These are phyloP conservation scores for Scedosporium minutisporum DNA, from an alignment of 2,329 filamentous ascomycete genomes.

Conservation along the genomic window DNA sequence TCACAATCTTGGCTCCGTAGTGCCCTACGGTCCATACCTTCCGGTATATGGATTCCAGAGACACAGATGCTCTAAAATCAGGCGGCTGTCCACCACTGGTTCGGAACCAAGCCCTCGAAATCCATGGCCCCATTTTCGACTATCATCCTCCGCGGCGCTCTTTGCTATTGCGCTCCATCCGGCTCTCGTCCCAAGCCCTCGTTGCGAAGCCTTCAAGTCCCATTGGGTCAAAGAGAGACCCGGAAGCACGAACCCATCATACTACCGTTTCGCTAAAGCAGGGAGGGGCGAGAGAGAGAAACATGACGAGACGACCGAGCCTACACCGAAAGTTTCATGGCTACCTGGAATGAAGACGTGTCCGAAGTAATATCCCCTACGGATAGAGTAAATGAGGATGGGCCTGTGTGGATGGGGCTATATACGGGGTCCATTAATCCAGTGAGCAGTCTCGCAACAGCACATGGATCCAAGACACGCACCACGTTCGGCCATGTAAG, in stretches of 20 bases:
- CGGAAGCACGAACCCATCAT: background rate
- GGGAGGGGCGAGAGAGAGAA: background rate
- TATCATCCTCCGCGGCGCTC: background rate
- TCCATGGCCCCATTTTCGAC: background rate
- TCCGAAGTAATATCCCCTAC: background rate
- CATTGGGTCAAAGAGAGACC: background rate
- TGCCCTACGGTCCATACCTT: background rate
- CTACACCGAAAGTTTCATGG: background rate
- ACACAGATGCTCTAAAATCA: background rate
- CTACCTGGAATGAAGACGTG: background rate
- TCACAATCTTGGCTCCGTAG: background rate
- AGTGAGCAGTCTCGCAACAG: background rate
- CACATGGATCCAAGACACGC: background rate
- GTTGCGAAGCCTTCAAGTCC: background rate
- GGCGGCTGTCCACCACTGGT: background rate
- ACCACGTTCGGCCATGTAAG: background rate
- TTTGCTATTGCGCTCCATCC: background rate
- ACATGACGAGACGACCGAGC: background rate
- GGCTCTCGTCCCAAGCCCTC: background rate
- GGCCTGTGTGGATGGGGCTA: background rate
- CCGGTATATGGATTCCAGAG: background rate
- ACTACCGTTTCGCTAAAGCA: background rate
- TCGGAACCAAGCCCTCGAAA: background rate
- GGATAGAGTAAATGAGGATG: background rate
- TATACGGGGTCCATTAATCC: background rate